Evolutionary conservation across 352 stramenopile genomes (phyloP).

Genomic region (Phytophthora sojae): DNA sequence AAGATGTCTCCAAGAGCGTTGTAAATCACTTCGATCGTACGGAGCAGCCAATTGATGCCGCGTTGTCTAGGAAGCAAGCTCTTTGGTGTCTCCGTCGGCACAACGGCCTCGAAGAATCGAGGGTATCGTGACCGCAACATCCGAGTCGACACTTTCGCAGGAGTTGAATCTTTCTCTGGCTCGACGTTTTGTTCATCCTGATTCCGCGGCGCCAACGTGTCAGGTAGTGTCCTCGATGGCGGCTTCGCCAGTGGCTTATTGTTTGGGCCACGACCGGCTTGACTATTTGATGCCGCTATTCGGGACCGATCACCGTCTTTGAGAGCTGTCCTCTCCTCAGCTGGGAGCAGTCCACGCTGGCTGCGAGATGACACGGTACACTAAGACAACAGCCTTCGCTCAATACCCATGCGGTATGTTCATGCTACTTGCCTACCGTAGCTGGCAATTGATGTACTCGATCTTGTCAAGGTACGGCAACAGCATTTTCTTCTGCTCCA

Average conservation of each 20-base stretch:
- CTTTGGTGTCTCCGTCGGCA: slow-evolving; percentile 9
- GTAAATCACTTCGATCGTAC: slow-evolving; percentile 73
- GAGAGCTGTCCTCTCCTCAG: slow-evolving; percentile 19
- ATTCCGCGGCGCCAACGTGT: slow-evolving; percentile 17
- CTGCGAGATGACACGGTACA: slow-evolving; percentile 14
- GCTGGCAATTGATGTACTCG: slow-evolving; percentile 88
- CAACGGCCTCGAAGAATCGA: slow-evolving; percentile 53
- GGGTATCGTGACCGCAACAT: slow-evolving; percentile 60
- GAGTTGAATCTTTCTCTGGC: neutral
- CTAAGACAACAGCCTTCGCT: neutral
- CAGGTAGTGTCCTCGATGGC: slow-evolving; percentile 8
- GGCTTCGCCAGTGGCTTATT: slow-evolving; percentile 18
- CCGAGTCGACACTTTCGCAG: slow-evolving; percentile 31
- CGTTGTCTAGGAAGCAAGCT: slow-evolving; percentile 42
- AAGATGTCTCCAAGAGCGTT: slow-evolving; percentile 48
- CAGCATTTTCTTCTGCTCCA: slow-evolving; percentile 86
- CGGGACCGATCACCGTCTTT: slow-evolving; percentile 9
- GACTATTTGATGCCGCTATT: neutral
- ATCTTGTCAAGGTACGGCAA: slow-evolving; percentile 89
- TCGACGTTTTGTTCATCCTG: slow-evolving; percentile 32
- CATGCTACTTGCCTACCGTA: slow-evolving; percentile 45
- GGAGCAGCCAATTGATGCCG: slow-evolving; percentile 70
- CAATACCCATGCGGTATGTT: neutral
- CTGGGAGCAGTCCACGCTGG: slow-evolving; percentile 54
- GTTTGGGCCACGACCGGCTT: neutral